Conservation (phyloP, 1,284 basidiomycete species). For the Fomes fomentarius region DNA sequence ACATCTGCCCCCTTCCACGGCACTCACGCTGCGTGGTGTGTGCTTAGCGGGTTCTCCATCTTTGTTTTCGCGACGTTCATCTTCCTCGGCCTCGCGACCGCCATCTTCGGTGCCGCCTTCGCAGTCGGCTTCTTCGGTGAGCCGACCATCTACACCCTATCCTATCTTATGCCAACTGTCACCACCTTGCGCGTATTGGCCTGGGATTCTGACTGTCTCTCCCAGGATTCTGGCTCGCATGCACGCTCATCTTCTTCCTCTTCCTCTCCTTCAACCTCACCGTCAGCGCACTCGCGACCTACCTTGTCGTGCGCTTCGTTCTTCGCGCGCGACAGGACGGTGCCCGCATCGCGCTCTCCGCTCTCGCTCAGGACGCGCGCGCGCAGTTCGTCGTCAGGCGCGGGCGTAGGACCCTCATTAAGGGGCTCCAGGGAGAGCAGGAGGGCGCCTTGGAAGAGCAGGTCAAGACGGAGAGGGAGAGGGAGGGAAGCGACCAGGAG, state of each 20-base stretch:
- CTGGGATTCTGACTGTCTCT: background rate
- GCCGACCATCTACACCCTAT: background rate
- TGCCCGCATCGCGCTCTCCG: conserved; percentile 7
- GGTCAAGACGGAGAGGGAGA: background rate
- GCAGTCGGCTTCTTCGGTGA: conserved; percentile 18
- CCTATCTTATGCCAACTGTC: too few species aligned
- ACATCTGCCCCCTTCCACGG: too few species aligned
- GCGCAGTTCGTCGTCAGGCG: background rate
- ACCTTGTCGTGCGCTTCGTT: conserved; percentile 13
- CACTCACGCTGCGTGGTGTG: background rate
- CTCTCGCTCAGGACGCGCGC: conserved; percentile 14
- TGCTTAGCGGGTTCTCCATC: conserved; percentile 15
- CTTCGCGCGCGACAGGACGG: conserved; percentile 13
- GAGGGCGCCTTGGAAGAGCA: background rate
- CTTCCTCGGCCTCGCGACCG: conserved; percentile 13
- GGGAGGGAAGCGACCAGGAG: background rate
- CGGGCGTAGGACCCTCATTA: background rate
- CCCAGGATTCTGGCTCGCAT: conserved; percentile 65
- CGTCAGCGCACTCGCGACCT: conserved; percentile 9
- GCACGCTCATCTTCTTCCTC: conserved; percentile 70
- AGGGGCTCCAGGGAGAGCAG: background rate
- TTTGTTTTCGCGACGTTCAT: conserved; percentile 17
- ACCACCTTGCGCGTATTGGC: background rate
- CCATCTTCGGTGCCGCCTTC: conserved; percentile 8
- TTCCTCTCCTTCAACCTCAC: conserved; percentile 21